Conservation (phyloP, 2,329 filamentous ascomycete species). For the Colletotrichum tropicale region DNA sequence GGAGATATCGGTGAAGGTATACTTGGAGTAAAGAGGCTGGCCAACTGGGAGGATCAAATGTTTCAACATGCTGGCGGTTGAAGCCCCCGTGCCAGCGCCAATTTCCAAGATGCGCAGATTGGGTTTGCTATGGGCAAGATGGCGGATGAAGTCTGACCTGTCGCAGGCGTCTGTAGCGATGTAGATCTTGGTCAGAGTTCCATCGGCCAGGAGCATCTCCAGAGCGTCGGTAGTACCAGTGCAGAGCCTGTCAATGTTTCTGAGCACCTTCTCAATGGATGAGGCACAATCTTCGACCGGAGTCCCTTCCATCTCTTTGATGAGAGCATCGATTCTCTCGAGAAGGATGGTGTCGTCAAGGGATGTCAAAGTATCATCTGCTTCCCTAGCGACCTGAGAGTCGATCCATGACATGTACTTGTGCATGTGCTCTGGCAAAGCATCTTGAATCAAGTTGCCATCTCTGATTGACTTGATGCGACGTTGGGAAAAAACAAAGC, state of each 20-base stretch:
- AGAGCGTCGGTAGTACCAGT: not conserved
- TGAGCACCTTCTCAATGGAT: not conserved
- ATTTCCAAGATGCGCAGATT: conserved; percentile 3
- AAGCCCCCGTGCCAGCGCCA: not conserved
- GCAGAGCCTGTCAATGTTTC: not conserved
- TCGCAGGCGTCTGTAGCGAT: not conserved
- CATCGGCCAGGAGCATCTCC: not conserved
- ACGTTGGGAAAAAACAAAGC: conserved; percentile 24
- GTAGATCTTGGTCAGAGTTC: not conserved
- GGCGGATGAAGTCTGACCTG: not conserved
- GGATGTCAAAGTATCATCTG: no score
- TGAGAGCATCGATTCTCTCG: not conserved
- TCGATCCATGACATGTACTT: no score
- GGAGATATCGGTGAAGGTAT: conserved; percentile 33
- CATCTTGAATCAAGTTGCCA: conserved; percentile 22
- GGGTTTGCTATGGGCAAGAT: not conserved
- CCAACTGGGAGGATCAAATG: not conserved
- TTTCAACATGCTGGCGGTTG: not conserved
- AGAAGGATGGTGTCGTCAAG: no score
- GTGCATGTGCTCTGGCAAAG: no score
- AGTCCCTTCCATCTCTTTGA: not conserved
- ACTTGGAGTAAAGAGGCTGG: conserved; percentile 19
- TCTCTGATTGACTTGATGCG: conserved; percentile 26
- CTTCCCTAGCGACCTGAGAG: no score
- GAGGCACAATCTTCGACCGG: not conserved